A percentile compares a stretch with the other conserved stretches of the same genome.
These are phyloP conservation scores for Clavulina sp. DNA, from an alignment of 768 basidiomycete species.

Conservation along the genomic window DNA sequence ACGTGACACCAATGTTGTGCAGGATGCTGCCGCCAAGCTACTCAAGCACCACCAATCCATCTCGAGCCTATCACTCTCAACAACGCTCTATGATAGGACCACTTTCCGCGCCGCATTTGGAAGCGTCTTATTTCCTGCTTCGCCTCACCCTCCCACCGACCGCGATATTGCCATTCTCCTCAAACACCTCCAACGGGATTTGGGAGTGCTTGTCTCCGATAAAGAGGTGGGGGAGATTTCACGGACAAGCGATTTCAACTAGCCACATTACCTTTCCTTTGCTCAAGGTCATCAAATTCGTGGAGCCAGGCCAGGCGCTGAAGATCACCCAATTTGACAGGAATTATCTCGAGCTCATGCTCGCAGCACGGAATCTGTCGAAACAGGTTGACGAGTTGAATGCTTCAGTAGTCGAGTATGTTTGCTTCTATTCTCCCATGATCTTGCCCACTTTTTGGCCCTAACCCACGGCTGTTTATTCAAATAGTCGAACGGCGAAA, in stretches of 20 bases:
- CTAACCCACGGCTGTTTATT: neutral
- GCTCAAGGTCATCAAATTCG: slow-evolving; percentile 64
- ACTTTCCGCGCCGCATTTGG: slow-evolving; percentile 46
- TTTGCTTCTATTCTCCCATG: slow-evolving; percentile 1
- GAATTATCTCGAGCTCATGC: slow-evolving; percentile 67
- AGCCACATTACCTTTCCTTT: neutral
- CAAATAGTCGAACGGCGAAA: slow-evolving; percentile 42
- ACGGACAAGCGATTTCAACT: neutral
- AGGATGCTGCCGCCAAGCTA: slow-evolving; percentile 40
- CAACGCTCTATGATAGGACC: slow-evolving; percentile 41
- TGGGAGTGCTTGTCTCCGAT: slow-evolving; percentile 40
- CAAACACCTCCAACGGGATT: slow-evolving; percentile 66
- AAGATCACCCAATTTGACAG: slow-evolving; percentile 62
- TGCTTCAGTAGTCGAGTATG: slow-evolving; percentile 51
- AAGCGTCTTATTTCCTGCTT: slow-evolving; percentile 20
- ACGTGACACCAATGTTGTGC: too few species aligned
- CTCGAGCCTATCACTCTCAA: slow-evolving; percentile 32
- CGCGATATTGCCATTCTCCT: slow-evolving; percentile 52
- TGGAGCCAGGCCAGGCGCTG: slow-evolving; percentile 23
- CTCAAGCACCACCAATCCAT: slow-evolving; percentile 26
- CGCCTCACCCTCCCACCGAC: slow-evolving; percentile 28
- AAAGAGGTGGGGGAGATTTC: slow-evolving; percentile 36
- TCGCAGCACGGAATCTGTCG: slow-evolving; percentile 47
- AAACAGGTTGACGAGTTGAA: slow-evolving; percentile 54
- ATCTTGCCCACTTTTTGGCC: neutral